Conservation (phyloP, 1,284 basidiomycete species). For the Heterobasidion irregulare region DNA sequence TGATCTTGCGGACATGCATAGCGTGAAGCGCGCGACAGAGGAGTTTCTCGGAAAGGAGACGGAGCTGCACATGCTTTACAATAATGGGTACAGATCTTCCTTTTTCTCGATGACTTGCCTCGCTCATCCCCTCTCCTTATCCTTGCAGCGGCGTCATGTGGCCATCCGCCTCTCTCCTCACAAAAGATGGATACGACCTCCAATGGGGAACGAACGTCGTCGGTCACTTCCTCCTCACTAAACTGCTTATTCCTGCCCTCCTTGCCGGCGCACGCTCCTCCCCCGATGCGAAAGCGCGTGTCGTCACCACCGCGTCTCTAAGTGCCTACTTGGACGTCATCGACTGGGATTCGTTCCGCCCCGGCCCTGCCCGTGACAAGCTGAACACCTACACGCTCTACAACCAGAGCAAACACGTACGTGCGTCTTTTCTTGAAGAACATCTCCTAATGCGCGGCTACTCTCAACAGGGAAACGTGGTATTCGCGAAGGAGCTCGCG, state of each 20-base stretch:
- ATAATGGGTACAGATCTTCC: constrained; percentile 25
- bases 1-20: neutral
- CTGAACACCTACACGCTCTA: constrained; percentile 23
- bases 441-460: neutral
- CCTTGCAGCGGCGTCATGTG: constrained; percentile 46
- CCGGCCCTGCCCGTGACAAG: constrained; percentile 17
- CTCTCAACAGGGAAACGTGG: constrained; percentile 25
- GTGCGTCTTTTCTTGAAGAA: constrained; percentile 2
- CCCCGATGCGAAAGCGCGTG: constrained; percentile 24
- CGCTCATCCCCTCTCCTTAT: neutral
- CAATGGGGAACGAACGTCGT: constrained; percentile 57
- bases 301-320: constrained; percentile 33
- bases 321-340: constrained; percentile 19
- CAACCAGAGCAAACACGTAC: constrained; percentile 34
- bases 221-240: constrained; percentile 42
- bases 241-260: constrained; percentile 35
- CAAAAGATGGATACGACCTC: constrained; percentile 48
- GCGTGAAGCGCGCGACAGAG: constrained; percentile 2
- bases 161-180: constrained; percentile 32
- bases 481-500: constrained; percentile 26
- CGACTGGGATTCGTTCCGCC: constrained; percentile 20
- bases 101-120: neutral
- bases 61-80: constrained; percentile 25
- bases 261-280: constrained; percentile 17
- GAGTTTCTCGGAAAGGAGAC: constrained; percentile 31